Evolutionary conservation across 2,329 filamentous ascomycete species (phyloP).

Genomic region (Aspergillus sp.): DNA sequence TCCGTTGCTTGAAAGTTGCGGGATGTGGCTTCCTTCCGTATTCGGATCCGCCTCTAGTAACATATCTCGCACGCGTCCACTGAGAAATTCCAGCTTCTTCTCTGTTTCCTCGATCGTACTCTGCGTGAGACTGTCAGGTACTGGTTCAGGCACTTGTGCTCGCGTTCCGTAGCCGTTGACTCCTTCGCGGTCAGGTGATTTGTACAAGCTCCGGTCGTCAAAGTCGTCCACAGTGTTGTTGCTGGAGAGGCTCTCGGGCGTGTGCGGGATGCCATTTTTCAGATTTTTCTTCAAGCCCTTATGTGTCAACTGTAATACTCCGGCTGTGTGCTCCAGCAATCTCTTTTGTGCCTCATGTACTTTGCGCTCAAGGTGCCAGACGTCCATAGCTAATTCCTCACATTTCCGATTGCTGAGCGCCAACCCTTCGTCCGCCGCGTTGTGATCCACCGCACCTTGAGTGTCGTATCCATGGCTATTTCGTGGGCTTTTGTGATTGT

Average conservation of each 20-base stretch:
- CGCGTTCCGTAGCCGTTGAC: conserved; percentile 34
- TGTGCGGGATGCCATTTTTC: conserved; percentile 64
- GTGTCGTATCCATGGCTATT: conserved; percentile 47
- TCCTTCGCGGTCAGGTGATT: conserved; percentile 68
- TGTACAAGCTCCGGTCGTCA: conserved; percentile 76
- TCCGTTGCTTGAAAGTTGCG: conserved; percentile 36
- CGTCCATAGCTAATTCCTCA: conserved; percentile 79
- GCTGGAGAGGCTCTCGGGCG: conserved; percentile 75
- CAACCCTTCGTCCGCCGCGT: conserved; percentile 73
- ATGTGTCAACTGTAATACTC: conserved; percentile 88
- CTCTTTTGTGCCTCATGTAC: conserved; percentile 74
- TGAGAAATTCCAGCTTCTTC: conserved; percentile 69
- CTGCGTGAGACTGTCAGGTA: conserved; percentile 27
- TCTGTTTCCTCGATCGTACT: conserved; percentile 66
- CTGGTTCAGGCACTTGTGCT: conserved; percentile 6
- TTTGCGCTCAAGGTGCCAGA: conserved; percentile 78
- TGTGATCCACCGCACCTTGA: conserved; percentile 39
- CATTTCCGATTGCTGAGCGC: conserved; percentile 77
- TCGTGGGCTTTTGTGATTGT: conserved; percentile 66
- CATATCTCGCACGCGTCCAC: conserved; percentile 67
- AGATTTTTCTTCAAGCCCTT: conserved; percentile 68
- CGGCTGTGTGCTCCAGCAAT: conserved; percentile 87
- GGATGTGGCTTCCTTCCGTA: conserved; percentile 43
- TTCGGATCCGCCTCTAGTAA: conserved; percentile 56
- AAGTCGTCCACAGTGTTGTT: conserved; percentile 66